Evolutionary conservation across 352 stramenopile species (phyloP).

Genomic region (Globisporangium mamillatum): DNA sequence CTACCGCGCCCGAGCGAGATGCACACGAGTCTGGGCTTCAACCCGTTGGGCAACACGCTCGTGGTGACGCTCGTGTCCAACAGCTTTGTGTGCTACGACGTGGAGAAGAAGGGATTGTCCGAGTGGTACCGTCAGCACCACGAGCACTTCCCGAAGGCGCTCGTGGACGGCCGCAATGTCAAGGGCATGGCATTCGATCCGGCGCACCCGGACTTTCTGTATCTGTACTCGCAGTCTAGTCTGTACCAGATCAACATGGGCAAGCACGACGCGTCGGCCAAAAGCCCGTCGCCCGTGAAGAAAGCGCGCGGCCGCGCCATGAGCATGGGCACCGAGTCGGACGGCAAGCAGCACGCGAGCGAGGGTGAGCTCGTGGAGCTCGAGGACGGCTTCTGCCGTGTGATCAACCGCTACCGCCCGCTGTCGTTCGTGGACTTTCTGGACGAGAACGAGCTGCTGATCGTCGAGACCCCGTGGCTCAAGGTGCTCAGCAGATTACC

Average conservation of each 20-base stretch:
- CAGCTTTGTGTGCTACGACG: conserved; percentile 83
- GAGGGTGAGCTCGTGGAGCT: conserved; percentile 64
- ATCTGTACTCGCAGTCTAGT: conserved; percentile 79
- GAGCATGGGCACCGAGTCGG: conserved; percentile 60
- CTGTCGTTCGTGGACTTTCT: conserved; percentile 86
- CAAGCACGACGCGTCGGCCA: conserved; percentile 23
- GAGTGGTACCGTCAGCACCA: conserved; percentile 72
- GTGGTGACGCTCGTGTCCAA: conserved; percentile 82
- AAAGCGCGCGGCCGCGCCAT: conserved; percentile 44
- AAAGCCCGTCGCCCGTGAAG: conserved; percentile 29
- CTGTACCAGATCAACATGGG: conserved; percentile 85
- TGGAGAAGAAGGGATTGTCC: conserved; percentile 75
- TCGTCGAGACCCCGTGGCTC: conserved; percentile 84
- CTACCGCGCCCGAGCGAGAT: conserved; percentile 63
- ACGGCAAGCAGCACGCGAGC: conserved; percentile 44
- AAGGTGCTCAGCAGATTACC: conserved; percentile 83
- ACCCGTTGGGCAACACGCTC: conserved; percentile 67
- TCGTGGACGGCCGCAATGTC: conserved; percentile 69
- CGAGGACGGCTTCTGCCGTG: conserved; percentile 63
- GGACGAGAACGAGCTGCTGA: conserved; percentile 64
- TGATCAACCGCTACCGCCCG: conserved; percentile 81
- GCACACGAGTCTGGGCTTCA: conserved; percentile 79
- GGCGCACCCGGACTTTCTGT: conserved; percentile 67
- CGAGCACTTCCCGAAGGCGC: conserved; percentile 68
- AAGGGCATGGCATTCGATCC: conserved; percentile 83